Percentiles rank a stretch among this genome's conserved stretches.
Conservation (phyloP, 2,329 filamentous ascomycete species). For the Penicillium sp. region DNA sequence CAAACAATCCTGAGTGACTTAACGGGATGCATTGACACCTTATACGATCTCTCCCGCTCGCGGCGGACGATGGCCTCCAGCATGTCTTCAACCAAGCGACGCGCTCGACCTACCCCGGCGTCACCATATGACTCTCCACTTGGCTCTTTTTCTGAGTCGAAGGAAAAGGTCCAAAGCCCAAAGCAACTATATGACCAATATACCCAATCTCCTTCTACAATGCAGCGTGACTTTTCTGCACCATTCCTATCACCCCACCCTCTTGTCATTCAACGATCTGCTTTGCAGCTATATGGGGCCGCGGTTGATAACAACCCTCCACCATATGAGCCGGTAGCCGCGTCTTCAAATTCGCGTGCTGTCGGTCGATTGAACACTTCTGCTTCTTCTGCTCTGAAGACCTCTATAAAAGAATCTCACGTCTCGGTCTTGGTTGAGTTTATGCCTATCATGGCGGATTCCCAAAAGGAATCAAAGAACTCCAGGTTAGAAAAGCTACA, state of each 20-base stretch:
- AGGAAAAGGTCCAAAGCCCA: conserved; percentile 24
- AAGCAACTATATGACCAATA: conserved; percentile 26
- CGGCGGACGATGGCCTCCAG: conserved; percentile 49
- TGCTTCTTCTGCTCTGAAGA: conserved; percentile 33
- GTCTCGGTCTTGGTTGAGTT: conserved; percentile 45
- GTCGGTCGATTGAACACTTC: conserved; percentile 42
- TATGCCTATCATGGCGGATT: conserved; percentile 41
- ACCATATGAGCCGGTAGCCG: conserved; percentile 44
- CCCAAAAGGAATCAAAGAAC: conserved; percentile 24
- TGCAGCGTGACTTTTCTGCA: conserved; percentile 23
- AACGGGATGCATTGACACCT: conserved; percentile 62
- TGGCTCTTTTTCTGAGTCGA: conserved; percentile 39
- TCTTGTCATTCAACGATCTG: conserved; percentile 41
- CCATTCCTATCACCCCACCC: conserved; percentile 28
- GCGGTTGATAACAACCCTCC: conserved; percentile 43
- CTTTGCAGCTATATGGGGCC: conserved; percentile 40
- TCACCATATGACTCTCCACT: conserved; percentile 32
- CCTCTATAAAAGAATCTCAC: conserved; percentile 34
- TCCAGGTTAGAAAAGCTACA: conserved; percentile 38
- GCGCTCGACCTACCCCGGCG: conserved; percentile 22
- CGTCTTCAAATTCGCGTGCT: conserved; percentile 43
- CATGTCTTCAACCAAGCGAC: conserved; percentile 34
- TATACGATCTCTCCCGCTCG: conserved; percentile 63
- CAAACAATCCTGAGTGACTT: conserved; percentile 60
- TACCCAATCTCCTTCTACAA: conserved; percentile 25